Percentiles rank a stretch among this genome's conserved stretches.
Conservation (phyloP, 1,139 yeast species). For the Taphrina flavorubra region DNA sequence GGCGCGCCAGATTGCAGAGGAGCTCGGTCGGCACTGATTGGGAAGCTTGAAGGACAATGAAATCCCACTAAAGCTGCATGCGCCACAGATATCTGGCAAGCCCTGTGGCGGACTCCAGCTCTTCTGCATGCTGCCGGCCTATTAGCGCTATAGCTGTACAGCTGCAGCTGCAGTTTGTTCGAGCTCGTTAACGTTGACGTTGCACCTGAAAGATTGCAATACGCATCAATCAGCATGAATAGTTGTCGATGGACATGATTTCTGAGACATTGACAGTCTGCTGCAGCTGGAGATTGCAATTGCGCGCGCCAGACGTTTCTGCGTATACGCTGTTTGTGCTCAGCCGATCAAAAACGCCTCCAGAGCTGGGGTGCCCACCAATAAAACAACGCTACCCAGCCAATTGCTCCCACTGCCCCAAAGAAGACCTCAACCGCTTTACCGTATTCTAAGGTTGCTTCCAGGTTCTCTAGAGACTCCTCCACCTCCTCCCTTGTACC, state of each 20-base stretch:
- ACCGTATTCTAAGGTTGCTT: no score
- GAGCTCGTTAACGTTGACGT: no score
- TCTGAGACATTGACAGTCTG: no score
- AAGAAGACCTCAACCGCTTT: constrained; percentile 17
- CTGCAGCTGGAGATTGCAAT: no score
- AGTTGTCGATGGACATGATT: no score
- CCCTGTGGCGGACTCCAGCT: no score
- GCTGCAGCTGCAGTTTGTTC: background rate
- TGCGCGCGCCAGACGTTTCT: no score
- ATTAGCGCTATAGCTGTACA: no score
- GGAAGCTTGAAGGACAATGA: background rate
- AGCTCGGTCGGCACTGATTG: background rate
- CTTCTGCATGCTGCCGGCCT: no score
- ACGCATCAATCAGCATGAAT: no score
- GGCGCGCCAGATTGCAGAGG: constrained; percentile 16
- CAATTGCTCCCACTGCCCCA: constrained; percentile 21
- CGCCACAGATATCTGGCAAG: background rate
- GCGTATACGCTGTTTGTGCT: background rate
- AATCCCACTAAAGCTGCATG: background rate
- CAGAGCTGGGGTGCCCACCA: constrained; percentile 13
- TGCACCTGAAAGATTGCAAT: no score
- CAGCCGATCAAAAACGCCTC: constrained; percentile 9
- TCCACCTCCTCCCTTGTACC: constrained; percentile 19
- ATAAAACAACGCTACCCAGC: background rate
- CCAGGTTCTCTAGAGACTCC: constrained; percentile 9